Percentiles rank a stretch among this genome's conserved stretches.
phyloP scores from a whole-genome alignment of 768 basidiomycete genomes.

The Tremella yokohamensis region DNA sequence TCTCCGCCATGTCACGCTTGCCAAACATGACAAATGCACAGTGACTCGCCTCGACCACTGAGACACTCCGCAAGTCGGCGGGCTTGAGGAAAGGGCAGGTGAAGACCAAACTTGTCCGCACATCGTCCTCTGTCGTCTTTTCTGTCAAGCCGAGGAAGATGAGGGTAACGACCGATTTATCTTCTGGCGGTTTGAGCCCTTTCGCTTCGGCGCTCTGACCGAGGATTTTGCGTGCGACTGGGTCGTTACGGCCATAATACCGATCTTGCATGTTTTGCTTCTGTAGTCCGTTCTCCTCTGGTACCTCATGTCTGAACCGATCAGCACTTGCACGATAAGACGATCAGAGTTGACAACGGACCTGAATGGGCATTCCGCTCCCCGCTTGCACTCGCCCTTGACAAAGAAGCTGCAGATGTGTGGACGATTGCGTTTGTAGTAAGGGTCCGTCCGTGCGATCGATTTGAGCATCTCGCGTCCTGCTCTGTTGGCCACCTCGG shows the following conservation, averaged over 20 bases:
- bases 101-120: constrained; percentile 35
- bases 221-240: constrained; percentile 89
- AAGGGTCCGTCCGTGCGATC: constrained; percentile 89
- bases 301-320: constrained; percentile 73
- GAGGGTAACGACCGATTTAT: constrained; percentile 67
- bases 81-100: constrained; percentile 47
- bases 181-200: constrained; percentile 86
- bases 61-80: constrained; percentile 38
- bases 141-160: constrained; percentile 45
- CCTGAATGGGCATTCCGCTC: constrained; percentile 86
- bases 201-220: constrained; percentile 70
- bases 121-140: constrained; percentile 34
- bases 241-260: constrained; percentile 87
- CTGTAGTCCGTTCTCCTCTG: constrained; percentile 72
- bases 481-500: constrained; percentile 61
- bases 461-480: constrained; percentile 97
- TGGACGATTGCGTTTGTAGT: constrained; percentile 93
- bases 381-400: constrained; percentile 91
- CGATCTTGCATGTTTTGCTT: constrained; percentile 93
- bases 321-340: neutral
- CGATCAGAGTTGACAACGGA: constrained; percentile 44
- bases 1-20: constrained; percentile 75
- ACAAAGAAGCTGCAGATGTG: constrained; percentile 92
- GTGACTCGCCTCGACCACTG: constrained; percentile 46
- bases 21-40: constrained; percentile 96